These are phyloP conservation scores for Gastrodia elata DNA, from an alignment of 106 monocot species.

Conservation along the genomic window DNA sequence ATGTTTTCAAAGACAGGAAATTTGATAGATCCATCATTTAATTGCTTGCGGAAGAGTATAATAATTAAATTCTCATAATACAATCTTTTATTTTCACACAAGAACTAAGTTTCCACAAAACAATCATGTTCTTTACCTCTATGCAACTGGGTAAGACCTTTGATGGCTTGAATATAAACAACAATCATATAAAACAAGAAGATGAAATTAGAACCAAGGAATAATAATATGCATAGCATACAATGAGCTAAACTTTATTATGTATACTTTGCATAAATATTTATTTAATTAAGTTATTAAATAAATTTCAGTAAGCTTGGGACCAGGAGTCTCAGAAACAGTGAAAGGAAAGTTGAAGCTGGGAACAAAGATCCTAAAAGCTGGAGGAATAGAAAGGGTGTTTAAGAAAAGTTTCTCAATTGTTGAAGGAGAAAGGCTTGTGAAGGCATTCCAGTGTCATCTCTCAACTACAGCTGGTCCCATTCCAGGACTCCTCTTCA, in stretches of 20 bases:
- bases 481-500: constrained; percentile 37
- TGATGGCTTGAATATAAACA: not conserved
- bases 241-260: not conserved
- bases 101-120: not conserved
- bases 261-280: not conserved
- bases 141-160: not conserved
- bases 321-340: constrained; percentile 25
- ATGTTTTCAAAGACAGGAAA: not conserved
- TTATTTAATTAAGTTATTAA: not conserved
- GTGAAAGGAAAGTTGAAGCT: constrained; percentile 35
- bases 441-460: constrained; percentile 29
- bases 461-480: constrained; percentile 39
- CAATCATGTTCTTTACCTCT: not conserved
- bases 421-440: constrained; percentile 23
- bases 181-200: not conserved
- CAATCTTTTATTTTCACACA: not conserved
- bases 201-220: not conserved
- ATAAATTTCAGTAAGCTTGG: constrained; percentile 26
- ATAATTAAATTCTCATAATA: not conserved
- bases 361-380: constrained; percentile 29
- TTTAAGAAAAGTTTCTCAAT: constrained; percentile 21
- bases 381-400: constrained; percentile 26
- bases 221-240: not conserved
- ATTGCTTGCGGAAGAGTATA: no score
- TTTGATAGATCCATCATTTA: not conserved